Evolutionary conservation across 495 filamentous ascomycete species (phyloP).

Genomic region (Elasticomyces elasticus): DNA sequence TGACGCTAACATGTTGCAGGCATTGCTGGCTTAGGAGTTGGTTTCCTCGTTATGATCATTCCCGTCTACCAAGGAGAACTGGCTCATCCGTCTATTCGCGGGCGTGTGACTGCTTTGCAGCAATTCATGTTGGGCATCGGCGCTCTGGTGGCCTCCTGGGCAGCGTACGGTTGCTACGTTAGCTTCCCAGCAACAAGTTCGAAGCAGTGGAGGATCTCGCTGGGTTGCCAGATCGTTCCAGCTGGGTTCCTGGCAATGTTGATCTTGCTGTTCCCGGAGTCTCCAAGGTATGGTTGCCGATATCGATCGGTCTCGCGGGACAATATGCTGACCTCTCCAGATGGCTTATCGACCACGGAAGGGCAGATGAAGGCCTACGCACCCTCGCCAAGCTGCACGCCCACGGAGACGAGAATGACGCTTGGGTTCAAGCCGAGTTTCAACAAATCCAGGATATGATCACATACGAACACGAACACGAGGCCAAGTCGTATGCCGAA

Average conservation of each 20-base stretch:
- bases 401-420: constrained; percentile 45
- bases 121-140: constrained; percentile 55
- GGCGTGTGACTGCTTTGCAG: constrained; percentile 46
- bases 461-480: constrained; percentile 47
- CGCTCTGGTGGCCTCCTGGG: constrained; percentile 33
- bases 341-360: constrained; percentile 51
- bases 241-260: constrained; percentile 44
- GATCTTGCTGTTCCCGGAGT: constrained; percentile 52
- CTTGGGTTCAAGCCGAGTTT: constrained; percentile 56
- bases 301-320: too few relatives aligned
- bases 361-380: constrained; percentile 42
- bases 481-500: constrained; percentile 58
- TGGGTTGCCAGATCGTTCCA: constrained; percentile 51
- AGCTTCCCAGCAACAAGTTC: constrained; percentile 27
- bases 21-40: constrained; percentile 33
- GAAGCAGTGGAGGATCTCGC: constrained; percentile 45
- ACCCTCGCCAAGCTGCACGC: constrained; percentile 52
- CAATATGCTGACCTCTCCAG: not conserved
- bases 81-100: constrained; percentile 34
- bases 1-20: constrained; percentile 28
- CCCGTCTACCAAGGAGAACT: constrained; percentile 41
- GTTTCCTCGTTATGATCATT: constrained; percentile 38
- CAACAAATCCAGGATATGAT: constrained; percentile 58
- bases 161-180: constrained; percentile 26
- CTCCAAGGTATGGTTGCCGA: constrained; percentile 31